Evolutionary conservation across 306 rosid species (phyloP).

Genomic region (Lathyrus oleraceus): DNA sequence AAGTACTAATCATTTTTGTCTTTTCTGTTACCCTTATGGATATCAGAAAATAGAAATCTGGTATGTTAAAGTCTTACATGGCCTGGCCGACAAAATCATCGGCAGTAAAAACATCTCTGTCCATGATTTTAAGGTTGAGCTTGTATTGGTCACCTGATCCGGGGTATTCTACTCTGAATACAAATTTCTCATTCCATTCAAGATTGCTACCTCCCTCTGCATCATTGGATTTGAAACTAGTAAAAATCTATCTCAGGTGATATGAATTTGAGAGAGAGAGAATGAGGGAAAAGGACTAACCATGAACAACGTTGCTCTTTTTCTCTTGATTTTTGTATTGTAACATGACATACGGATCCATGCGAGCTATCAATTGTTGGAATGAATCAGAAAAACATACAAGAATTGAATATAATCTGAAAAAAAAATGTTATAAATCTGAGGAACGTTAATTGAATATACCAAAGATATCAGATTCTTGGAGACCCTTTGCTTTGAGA

Average conservation of each 20-base stretch:
- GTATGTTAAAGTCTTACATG: slow-evolving; percentile 47
- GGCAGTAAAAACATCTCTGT: slow-evolving; percentile 71
- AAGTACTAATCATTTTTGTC: background rate
- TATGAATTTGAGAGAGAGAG: background rate
- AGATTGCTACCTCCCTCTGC: slow-evolving; percentile 67
- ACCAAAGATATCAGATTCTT: slow-evolving; percentile 64
- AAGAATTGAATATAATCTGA: background rate
- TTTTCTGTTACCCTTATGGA: background rate
- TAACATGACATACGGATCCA: slow-evolving; percentile 82
- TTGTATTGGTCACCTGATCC: slow-evolving; percentile 68
- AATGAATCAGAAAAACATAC: slow-evolving; percentile 16
- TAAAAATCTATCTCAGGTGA: background rate
- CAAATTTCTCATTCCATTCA: slow-evolving; percentile 78
- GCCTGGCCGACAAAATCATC: slow-evolving; percentile 78
- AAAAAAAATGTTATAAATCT: slow-evolving; percentile 16
- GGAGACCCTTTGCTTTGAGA: slow-evolving; percentile 61
- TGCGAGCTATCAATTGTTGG: slow-evolving; percentile 47
- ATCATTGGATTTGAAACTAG: slow-evolving; percentile 25
- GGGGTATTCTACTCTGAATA: slow-evolving; percentile 77
- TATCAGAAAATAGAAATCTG: too few species aligned
- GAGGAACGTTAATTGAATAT: background rate
- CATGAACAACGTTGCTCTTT: slow-evolving; percentile 69
- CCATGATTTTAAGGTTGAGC: slow-evolving; percentile 67
- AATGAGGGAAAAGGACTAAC: slow-evolving; percentile 41
- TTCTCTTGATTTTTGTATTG: slow-evolving; percentile 77